Evolutionary conservation across 2,329 filamentous ascomycete genomes (phyloP), one percentile per base, ranked within the genome.

Genomic region (Albifimbria verrucaria): DNA sequence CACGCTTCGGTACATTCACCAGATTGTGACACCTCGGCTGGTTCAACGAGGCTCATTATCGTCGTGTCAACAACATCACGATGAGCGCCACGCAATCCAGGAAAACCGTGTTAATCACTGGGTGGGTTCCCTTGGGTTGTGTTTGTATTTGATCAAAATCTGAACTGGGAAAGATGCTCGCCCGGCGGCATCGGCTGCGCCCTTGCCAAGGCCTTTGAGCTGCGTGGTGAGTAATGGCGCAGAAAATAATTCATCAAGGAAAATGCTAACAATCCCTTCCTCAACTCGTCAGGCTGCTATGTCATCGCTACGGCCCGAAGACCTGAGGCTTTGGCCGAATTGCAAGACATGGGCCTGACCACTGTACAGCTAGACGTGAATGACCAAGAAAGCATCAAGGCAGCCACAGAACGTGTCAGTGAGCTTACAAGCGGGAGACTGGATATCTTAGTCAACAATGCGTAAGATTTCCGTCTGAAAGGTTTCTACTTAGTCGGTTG

Each of bases 131-230:
- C 18, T 11, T n/a, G 22, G 10, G 17, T 11, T 6, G 7, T 1
- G 9, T 41, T 15, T 9, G 9, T 42, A 32, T 7, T 12, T n/a
- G n/a, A n/a, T n/a, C n/a, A 17, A 17, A 21, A 41, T n/a, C 24
- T 54, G 25, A 52, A n/a, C n/a, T 26, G n/a, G 20, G 28, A 18
- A 20, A 80, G 77, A 5, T 79, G 77, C 59, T 77, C 77, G 11
- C 75, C 77, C 3, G 77, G 77, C 4, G 77, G 77, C 44, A 80
- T 80, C 48, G 77, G 77, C 48, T 72, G 77, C 57, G 73, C 72
- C 12, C 43, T 80, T 23, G 77, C 75, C 36, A 59, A 73, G 9
- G 76, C 76, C 47, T 80, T 79, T 50, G 72, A 79, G 76, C 75
- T 77, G 54, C 41, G 62, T 53, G 50, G 53, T 55, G 22, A 48